phyloP scores from a whole-genome alignment of 306 rosid genomes.

The Echinosophora koreensis region DNA sequence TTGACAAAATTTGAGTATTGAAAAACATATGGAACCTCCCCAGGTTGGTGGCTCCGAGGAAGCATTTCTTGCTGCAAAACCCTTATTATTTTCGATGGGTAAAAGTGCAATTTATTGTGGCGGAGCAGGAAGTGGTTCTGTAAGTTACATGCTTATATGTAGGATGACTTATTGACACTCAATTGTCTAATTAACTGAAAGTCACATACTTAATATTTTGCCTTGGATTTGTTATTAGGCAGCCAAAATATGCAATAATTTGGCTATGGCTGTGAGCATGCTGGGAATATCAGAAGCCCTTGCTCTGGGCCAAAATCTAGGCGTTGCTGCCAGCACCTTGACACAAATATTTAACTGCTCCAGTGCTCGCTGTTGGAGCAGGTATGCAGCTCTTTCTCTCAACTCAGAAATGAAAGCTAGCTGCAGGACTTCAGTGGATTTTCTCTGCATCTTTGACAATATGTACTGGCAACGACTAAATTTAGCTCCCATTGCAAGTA shows the following conservation, averaged over 20 bases:
- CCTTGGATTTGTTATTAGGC: constrained; percentile 63
- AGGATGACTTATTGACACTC: background rate
- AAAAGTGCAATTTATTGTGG: constrained; percentile 86
- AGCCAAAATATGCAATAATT: constrained; percentile 92
- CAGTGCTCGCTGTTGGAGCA: constrained; percentile 98
- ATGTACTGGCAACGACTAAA: constrained; percentile 1
- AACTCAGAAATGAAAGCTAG: constrained; percentile 18
- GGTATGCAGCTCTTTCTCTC: constrained; percentile 57
- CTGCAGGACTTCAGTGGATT: constrained; percentile 1
- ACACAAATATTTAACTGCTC: constrained; percentile 89
- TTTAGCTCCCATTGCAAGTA: background rate
- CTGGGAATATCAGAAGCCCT: constrained; percentile 97
- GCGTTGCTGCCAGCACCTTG: constrained; percentile 80
- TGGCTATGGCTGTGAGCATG: constrained; percentile 97
- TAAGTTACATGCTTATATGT: constrained; percentile 57
- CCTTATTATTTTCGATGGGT: constrained; percentile 83
- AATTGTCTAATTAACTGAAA: constrained; percentile 7
- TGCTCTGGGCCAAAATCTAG: constrained; percentile 88
- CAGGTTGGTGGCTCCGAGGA: constrained; percentile 96
- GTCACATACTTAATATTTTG: constrained; percentile 8
- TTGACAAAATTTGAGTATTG: constrained; percentile 32
- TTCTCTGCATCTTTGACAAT: constrained; percentile 20
- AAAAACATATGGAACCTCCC: constrained; percentile 45
- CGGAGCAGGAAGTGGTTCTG: constrained; percentile 93
- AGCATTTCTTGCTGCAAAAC: constrained; percentile 72